Evolutionary conservation across 2,329 filamentous ascomycete genomes (phyloP), one percentile per base, ranked within the genome.

Genomic region (Fusarium zealandicum): DNA sequence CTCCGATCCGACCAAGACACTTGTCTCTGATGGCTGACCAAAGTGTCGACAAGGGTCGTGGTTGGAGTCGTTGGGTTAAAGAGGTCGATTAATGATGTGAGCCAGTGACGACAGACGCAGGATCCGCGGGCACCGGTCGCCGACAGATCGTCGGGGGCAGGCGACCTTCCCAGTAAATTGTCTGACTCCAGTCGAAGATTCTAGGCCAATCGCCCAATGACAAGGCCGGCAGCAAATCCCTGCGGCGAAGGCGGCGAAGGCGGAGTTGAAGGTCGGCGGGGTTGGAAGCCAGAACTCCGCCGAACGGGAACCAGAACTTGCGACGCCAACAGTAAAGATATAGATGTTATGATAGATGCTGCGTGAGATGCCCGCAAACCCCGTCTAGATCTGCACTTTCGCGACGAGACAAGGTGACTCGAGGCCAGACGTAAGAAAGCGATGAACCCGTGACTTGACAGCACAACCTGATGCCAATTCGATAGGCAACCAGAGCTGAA

Each of bases 121-220:
- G 11, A 13, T 25, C 33, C 41, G 40, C 35, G 25, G 14, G 18
- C 27, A 12, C 48, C 48, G 40, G 40, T 4, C 32, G 18, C 48
- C 48, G 48, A 50, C 16, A 42, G 25, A 17, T 30, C 33, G 13
- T 28, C 27, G 33, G 33, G 27, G 43, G 32, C 16, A 30, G 43
- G n/a, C 25, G 39, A n/a, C 31, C 13, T 13, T 51, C 27, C n/a
- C n/a, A 25, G 35, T 17, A 36, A 41, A 33, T 13, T 50, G 25
- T 22, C 31, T 30, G 39, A 42, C 50, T 33, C 16, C 9, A 57
- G 47, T 62, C 33, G 38, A 57, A 50, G 38, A 36, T 46, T 59
- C 55, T 55, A 46, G 59, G 39, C 38, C 20, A 42, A 53, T 41
- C 39, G 44, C 17, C 59, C 56, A 63, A 60, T 57, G 18, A 39